These are phyloP conservation scores for Aspergillus sergii DNA, from an alignment of 2,329 filamentous ascomycete species.

Conservation along the genomic window DNA sequence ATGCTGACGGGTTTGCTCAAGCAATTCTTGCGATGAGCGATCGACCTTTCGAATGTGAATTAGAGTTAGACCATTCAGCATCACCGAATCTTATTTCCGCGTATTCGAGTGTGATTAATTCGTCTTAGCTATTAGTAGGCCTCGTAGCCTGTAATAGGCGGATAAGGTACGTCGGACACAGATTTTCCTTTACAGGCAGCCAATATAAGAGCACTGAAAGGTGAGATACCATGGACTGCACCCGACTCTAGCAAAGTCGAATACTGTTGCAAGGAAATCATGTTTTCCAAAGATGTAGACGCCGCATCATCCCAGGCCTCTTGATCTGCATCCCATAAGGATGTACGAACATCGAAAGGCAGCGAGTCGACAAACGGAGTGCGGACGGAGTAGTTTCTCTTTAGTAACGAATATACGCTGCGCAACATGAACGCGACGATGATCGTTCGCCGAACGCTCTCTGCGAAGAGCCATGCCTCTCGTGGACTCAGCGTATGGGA, in stretches of 20 bases:
- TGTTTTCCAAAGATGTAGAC: constrained; percentile 10
- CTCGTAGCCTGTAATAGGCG: constrained; percentile 11
- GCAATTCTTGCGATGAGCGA: constrained; percentile 22
- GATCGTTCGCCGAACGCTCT: constrained; percentile 35
- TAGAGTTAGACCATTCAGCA: neutral
- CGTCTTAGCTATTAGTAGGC: neutral
- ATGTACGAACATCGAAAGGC: constrained; percentile 31
- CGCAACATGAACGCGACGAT: constrained; percentile 34
- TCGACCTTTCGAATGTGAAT: neutral
- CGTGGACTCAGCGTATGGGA: constrained; percentile 25
- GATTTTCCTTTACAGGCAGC: constrained; percentile 29
- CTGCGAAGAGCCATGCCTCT: constrained; percentile 35
- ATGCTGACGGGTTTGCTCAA: constrained; percentile 24
- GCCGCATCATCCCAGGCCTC: constrained; percentile 12
- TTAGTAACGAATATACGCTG: constrained; percentile 33
- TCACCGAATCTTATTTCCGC: neutral
- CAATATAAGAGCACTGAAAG: constrained; percentile 27
- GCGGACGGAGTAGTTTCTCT: constrained; percentile 28
- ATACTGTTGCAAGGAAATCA: constrained; percentile 32
- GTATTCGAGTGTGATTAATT: neutral
- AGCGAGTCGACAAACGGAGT: constrained; percentile 33
- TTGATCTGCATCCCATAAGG: constrained; percentile 27
- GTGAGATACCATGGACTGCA: constrained; percentile 19
- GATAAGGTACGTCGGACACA: constrained; percentile 17
- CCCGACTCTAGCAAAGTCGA: constrained; percentile 27